Conservation (phyloP, 2,329 filamentous ascomycete species). For the Helotiales sp. region DNA sequence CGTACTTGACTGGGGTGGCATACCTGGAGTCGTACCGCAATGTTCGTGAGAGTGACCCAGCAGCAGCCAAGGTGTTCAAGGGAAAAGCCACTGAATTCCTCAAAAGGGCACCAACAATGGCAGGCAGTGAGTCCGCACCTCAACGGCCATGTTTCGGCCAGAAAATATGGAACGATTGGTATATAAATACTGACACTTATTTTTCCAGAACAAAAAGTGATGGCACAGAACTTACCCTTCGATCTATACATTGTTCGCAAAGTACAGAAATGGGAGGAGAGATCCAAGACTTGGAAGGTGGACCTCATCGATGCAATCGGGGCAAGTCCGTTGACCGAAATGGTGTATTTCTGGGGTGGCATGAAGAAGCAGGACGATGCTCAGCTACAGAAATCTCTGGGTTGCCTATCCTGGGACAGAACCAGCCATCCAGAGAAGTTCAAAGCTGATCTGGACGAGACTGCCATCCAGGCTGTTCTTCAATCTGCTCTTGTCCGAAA, state of each 20-base stretch:
- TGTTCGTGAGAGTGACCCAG: conserved; percentile 49
- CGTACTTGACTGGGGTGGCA: conserved; percentile 81
- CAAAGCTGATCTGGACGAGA: conserved; percentile 61
- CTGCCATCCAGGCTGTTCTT: conserved; percentile 69
- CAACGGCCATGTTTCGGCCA: background rate
- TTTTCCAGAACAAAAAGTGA: conserved; percentile 73
- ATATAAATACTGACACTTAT: background rate
- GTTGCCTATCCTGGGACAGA: conserved; percentile 68
- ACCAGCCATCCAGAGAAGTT: conserved; percentile 55
- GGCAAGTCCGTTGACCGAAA: conserved; percentile 81
- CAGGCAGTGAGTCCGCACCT: conserved; percentile 57
- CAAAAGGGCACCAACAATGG: conserved; percentile 71
- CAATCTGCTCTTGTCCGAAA: conserved; percentile 69
- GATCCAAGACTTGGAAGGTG: conserved; percentile 69
- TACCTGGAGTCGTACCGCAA: conserved; percentile 83
- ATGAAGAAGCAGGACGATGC: conserved; percentile 75
- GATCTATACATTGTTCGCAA: conserved; percentile 86
- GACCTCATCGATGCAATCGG: conserved; percentile 81
- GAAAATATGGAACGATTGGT: background rate
- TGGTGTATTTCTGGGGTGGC: conserved; percentile 94
- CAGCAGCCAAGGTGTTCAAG: conserved; percentile 61
- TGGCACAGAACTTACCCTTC: conserved; percentile 88
- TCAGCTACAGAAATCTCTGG: conserved; percentile 68
- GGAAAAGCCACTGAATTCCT: conserved; percentile 71
- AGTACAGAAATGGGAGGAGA: conserved; percentile 83